These are phyloP conservation scores for Penicillium bialowiezense DNA, from an alignment of 495 filamentous ascomycete genomes.

Conservation along the genomic window DNA sequence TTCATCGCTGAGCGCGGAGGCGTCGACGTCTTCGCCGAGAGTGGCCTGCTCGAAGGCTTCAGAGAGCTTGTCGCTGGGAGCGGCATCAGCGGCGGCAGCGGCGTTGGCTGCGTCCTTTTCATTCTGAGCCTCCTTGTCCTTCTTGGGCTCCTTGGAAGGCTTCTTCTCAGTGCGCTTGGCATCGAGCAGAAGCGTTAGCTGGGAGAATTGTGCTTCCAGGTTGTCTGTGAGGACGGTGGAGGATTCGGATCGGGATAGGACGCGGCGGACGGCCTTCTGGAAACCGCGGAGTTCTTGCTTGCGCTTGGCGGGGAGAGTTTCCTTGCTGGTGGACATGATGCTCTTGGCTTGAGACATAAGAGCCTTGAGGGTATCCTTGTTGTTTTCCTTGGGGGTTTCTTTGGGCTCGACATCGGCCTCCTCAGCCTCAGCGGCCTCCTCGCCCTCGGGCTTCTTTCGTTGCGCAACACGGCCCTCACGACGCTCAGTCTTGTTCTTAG, in stretches of 20 bases:
- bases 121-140: background rate
- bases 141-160: conserved; percentile 17
- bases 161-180: conserved; percentile 35
- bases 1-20: conserved; percentile 35
- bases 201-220: conserved; percentile 51
- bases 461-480: conserved; percentile 33
- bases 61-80: conserved; percentile 32
- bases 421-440: conserved; percentile 23
- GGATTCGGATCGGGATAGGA: conserved; percentile 48
- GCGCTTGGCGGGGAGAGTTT: conserved; percentile 52
- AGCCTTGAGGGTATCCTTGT: conserved; percentile 46
- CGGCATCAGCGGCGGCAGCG: conserved; percentile 15
- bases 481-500: conserved; percentile 54
- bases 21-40: conserved; percentile 37
- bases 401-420: conserved; percentile 24
- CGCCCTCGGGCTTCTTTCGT: conserved; percentile 22
- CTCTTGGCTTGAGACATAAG: conserved; percentile 52
- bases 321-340: conserved; percentile 48
- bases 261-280: conserved; percentile 49
- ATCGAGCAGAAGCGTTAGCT: conserved; percentile 41
- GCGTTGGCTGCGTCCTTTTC: conserved; percentile 3
- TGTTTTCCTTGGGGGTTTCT: conserved; percentile 22
- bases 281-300: conserved; percentile 63
- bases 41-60: conserved; percentile 43
- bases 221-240: conserved; percentile 44